Percentiles rank a stretch among this genome's conserved stretches.
These are phyloP conservation scores for Neonectria hederae DNA, from an alignment of 2,329 filamentous ascomycete species.

Conservation along the genomic window DNA sequence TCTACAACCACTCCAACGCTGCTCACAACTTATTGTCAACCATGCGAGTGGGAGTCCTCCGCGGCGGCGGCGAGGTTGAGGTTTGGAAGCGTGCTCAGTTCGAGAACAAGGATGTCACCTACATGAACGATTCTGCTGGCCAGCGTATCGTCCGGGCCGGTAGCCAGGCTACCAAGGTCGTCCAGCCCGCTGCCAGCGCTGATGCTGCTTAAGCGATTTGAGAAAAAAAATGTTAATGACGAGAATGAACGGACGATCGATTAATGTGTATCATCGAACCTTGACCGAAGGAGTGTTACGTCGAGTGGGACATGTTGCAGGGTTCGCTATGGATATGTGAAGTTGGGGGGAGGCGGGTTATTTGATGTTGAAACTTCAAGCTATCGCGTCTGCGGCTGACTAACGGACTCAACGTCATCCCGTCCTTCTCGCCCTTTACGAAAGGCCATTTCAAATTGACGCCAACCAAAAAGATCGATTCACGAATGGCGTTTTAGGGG, in stretches of 20 bases:
- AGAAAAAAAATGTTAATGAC: slow-evolving; percentile 23
- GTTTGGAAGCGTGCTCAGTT: slow-evolving; percentile 90
- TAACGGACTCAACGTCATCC: slow-evolving; percentile 19
- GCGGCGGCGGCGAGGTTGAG: slow-evolving; percentile 88
- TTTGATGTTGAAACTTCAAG: neutral
- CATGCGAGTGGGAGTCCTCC: slow-evolving; percentile 87
- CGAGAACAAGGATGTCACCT: slow-evolving; percentile 84
- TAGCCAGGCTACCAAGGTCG: slow-evolving; percentile 83
- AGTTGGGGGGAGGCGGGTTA: neutral
- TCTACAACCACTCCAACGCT: slow-evolving; percentile 90
- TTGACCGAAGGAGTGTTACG: slow-evolving; percentile 18
- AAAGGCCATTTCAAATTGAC: slow-evolving; percentile 30
- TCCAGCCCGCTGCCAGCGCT: slow-evolving; percentile 81
- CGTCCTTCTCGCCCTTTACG: slow-evolving; percentile 4
- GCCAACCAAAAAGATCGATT: slow-evolving; percentile 38
- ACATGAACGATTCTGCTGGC: slow-evolving; percentile 82
- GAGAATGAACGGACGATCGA: slow-evolving; percentile 34
- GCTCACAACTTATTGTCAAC: slow-evolving; percentile 89
- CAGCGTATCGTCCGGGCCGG: slow-evolving; percentile 87
- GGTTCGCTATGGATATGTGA: slow-evolving; percentile 19
- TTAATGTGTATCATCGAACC: slow-evolving; percentile 25
- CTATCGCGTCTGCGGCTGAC: slow-evolving; percentile 25
- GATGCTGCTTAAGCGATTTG: slow-evolving; percentile 73
- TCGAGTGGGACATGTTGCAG: slow-evolving; percentile 20
- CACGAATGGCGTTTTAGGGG: slow-evolving; percentile 41